Base-by-base conservation (phyloP, 805 yeast species). In the Metschnikowia rubicola region DNA sequence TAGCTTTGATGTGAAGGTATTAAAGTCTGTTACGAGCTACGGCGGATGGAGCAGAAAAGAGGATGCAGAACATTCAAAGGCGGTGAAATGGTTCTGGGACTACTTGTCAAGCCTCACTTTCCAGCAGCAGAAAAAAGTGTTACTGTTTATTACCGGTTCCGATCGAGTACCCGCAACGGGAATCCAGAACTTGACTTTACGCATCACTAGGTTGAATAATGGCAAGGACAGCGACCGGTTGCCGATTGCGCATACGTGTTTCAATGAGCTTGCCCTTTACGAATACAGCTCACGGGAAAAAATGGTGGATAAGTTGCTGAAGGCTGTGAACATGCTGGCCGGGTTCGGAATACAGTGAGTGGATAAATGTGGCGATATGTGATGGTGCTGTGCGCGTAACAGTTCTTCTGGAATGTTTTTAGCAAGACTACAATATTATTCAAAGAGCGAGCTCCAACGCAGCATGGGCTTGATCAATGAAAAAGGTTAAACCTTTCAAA, bases 111-210 rank as follows among this genome's bases (percentile, higher is more conserved):
- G 66, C 10, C 62, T 83, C 44, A 59, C 67, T 1, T 66, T 66
- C 32, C 57, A 48, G 4, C 71, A 75, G 30, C 95, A 87, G 55
- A 80, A 81, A 52, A 78, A 77, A 55, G 68, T 92, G 37, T 66
- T 92, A 34, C 71, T 76, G 15, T 92, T 92, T 63, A 82, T 91
- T 2, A 91, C 97, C 0, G 97, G 98, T 0, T 84, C 96, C 1
- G 96, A 89, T 59, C 71, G 97, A 38, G 74, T 94, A 8, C 98
- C 99, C 0, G 96, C 97, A 0, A 88, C 96, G 0, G 99, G 99
- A 0, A 74, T 89, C 29, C 83, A 86, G 30, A 84, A 86, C 43
- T 68, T 92, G 69, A 73, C 74, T 37, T 84, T 94, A 58, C 83
- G 83, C 50, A 78, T 92, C n/a, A 78, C 84, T 12, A 77, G 78